Base-by-base conservation (phyloP, 805 yeast species). In the Metschnikowia corniflorae region DNA sequence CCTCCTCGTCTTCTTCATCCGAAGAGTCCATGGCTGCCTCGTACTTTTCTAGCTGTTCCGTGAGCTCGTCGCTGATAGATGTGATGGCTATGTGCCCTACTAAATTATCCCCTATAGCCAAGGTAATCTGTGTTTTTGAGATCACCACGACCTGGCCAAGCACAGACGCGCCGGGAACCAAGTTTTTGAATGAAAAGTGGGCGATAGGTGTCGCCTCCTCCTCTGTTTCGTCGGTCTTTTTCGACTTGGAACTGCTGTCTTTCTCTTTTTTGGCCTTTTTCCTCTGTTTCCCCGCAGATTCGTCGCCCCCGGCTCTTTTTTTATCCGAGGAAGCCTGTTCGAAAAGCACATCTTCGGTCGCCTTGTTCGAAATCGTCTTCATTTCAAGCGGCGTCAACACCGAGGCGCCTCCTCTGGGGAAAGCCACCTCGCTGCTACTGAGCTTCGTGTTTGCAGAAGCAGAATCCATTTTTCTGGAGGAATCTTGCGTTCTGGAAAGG, bases 381-480 rank as follows among this genome's bases (percentile, higher is more conserved):
- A 87, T 79, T 63, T 93, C 99, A 47, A 93, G 66, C 6, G 97
- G 88, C 3, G 95, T 77, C 54, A 93, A 73, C 17, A 79, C 86
- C 18, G 91, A 76, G 9, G 82, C 78, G 33, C 98, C 98, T 51
- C 98, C 98, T 78, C 99, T 84, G 33, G 98, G 98, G 57, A 93
- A 93, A 9, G 83, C 70, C 27, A 71, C 65, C 40, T 80, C 86
- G 41, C 60, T 65, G 49, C 64, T 65, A 37, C 60, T 59, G 34
- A 66, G 53, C 28, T 57, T 54, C 26, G 66, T 57, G 25, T 55
- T 56, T 16, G 46, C 37, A 24, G 49, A 16, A 25, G 41, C 42
- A 29, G 50, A 27, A 37, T 46, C 50, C 50, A 48, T 48, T 28
- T 37, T 37, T 9, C 23, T 20, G 10, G 9, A n/a, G 5, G n/a